phyloP scores from a whole-genome alignment of 2,329 filamentous ascomycete genomes.

The Hypoxylon sp. region DNA sequence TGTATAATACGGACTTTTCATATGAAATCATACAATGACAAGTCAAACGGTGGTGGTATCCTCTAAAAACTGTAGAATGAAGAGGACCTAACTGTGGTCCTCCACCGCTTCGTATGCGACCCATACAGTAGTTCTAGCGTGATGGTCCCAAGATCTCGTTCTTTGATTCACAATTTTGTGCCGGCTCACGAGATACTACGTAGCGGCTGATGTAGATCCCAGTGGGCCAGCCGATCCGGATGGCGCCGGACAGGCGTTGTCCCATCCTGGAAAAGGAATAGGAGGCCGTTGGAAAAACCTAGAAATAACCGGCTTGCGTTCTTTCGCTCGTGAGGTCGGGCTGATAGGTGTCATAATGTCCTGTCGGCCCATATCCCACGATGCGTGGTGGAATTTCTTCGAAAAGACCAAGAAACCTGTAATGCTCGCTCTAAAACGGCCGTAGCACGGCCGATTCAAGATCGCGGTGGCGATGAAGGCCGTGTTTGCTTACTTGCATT shows the following conservation, averaged over 20 bases:
- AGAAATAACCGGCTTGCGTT: slow-evolving; percentile 17
- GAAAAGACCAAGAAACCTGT: slow-evolving; percentile 12
- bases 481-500: slow-evolving; percentile 35
- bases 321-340: slow-evolving; percentile 8
- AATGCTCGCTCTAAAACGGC: not conserved
- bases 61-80: slow-evolving; percentile 4
- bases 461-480: slow-evolving; percentile 18
- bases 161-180: slow-evolving; percentile 9
- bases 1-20: slow-evolving; percentile 22
- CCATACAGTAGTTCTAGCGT: slow-evolving; percentile 8
- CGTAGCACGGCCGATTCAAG: slow-evolving; percentile 7
- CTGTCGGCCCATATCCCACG: slow-evolving; percentile 11
- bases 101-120: slow-evolving; percentile 12
- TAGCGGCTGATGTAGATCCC: slow-evolving; percentile 25
- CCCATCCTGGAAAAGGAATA: slow-evolving; percentile 24
- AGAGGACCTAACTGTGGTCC: slow-evolving; percentile 1
- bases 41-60: slow-evolving; percentile 22
- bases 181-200: slow-evolving; percentile 25
- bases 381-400: slow-evolving; percentile 13
- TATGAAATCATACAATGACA: slow-evolving; percentile 18
- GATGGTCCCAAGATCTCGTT: slow-evolving; percentile 28
- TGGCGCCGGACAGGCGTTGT: slow-evolving; percentile 27
- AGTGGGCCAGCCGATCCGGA: slow-evolving; percentile 33
- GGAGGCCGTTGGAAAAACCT: slow-evolving; percentile 16
- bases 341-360: slow-evolving; percentile 10